Conservation (phyloP, 495 filamentous ascomycete species). For the Aspergillus heteromorphus region DNA sequence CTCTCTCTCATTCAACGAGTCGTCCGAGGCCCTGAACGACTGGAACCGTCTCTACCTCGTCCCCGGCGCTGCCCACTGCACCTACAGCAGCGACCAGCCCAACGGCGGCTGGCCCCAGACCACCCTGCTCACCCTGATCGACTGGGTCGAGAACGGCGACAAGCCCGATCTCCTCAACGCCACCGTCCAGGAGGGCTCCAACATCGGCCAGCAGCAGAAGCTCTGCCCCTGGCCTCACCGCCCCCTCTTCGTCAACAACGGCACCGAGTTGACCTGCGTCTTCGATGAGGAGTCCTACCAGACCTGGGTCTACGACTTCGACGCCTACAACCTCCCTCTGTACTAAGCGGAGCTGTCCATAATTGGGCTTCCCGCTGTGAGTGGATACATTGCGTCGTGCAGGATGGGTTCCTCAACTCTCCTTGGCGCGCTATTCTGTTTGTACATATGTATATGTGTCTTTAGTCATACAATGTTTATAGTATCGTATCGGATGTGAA, state of each 20-base stretch:
- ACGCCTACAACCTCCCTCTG: slow-evolving; percentile 25
- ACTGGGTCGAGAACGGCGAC: slow-evolving; percentile 49
- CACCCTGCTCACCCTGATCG: slow-evolving; percentile 39
- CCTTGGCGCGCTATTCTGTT: no score
- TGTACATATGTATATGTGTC: no score
- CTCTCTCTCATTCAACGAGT: slow-evolving; percentile 23
- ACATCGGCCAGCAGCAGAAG: slow-evolving; percentile 33
- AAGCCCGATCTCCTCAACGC: slow-evolving; percentile 36
- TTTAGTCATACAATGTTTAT: no score
- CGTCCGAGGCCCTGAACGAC: slow-evolving; percentile 33
- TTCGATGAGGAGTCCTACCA: slow-evolving; percentile 35
- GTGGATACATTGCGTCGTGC: background rate
- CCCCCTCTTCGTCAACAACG: slow-evolving; percentile 36
- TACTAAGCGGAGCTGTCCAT: slow-evolving; percentile 8
- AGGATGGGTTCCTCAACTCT: background rate
- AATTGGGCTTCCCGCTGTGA: background rate
- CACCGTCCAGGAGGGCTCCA: slow-evolving; percentile 27
- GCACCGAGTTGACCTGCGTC: slow-evolving; percentile 34
- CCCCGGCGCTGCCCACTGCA: slow-evolving; percentile 47
- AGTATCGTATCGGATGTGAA: no score
- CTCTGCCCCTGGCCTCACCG: slow-evolving; percentile 46
- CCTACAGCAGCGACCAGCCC: slow-evolving; percentile 35
- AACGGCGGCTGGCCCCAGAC: slow-evolving; percentile 38
- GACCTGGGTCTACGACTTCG: slow-evolving; percentile 35
- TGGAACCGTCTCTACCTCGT: slow-evolving; percentile 49